Percentiles rank a stretch among this genome's conserved stretches.
Conservation (phyloP, 805 yeast species). For the Suhomyces prunicola region DNA sequence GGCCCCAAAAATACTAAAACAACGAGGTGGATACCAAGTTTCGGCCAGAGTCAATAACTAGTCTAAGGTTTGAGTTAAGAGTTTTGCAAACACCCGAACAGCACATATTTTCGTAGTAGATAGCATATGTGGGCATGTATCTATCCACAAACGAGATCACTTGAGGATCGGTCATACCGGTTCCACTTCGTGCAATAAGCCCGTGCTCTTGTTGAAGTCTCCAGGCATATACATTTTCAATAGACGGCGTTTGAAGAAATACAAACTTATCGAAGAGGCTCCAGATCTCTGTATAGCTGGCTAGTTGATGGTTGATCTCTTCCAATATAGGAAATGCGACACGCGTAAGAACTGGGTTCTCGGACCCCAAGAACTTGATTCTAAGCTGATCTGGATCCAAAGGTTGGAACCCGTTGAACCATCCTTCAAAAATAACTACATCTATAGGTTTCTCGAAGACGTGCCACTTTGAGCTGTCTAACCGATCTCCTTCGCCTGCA, state of each 20-base stretch:
- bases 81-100: slow-evolving; percentile 9
- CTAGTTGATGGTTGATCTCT: slow-evolving; percentile 51
- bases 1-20: not conserved
- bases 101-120: slow-evolving; percentile 56
- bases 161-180: slow-evolving; percentile 76
- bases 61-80: slow-evolving; percentile 12
- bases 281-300: slow-evolving; percentile 55
- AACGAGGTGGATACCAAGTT: slow-evolving; percentile 2
- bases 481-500: slow-evolving; percentile 79
- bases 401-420: slow-evolving; percentile 78
- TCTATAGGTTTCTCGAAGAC: slow-evolving; percentile 42
- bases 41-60: slow-evolving; percentile 14
- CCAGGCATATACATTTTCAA: slow-evolving; percentile 73
- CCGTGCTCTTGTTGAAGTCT: slow-evolving; percentile 72
- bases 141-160: slow-evolving; percentile 71
- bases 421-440: slow-evolving; percentile 82
- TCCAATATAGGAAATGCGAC: slow-evolving; percentile 26
- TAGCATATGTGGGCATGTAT: slow-evolving; percentile 80
- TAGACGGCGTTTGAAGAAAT: slow-evolving; percentile 55
- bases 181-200: slow-evolving; percentile 48
- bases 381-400: slow-evolving; percentile 21
- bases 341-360: slow-evolving; percentile 16
- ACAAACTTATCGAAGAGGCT: slow-evolving; percentile 55
- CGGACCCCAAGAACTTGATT: slow-evolving; percentile 16
- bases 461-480: slow-evolving; percentile 38